Conservation (phyloP, 257 asterid genomes). For the Nicotiana paniculata region DNA sequence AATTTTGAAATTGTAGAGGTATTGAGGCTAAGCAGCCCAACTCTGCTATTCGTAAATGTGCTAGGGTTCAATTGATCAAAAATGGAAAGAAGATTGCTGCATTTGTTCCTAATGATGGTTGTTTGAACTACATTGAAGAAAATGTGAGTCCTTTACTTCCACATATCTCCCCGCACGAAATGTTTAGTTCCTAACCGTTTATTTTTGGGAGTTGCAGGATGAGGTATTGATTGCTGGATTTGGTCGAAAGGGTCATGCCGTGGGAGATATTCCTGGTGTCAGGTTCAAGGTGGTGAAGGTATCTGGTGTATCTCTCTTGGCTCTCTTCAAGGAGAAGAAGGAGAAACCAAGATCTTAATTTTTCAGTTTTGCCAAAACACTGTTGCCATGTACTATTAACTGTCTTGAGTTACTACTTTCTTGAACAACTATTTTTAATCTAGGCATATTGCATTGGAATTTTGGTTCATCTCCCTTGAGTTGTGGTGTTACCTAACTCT, state of each 20-base stretch:
- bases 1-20: slow-evolving; percentile 9
- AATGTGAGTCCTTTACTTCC: slow-evolving; percentile 8
- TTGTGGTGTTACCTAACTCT: not conserved
- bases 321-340: slow-evolving; percentile 24
- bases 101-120: slow-evolving; percentile 20
- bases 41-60: slow-evolving; percentile 23
- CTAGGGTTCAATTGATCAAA: slow-evolving; percentile 24
- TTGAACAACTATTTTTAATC: not conserved
- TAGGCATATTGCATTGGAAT: not conserved
- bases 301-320: slow-evolving; percentile 21
- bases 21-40: slow-evolving; percentile 25
- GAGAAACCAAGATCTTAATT: slow-evolving; percentile 17
- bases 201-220: not conserved
- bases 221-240: slow-evolving; percentile 17
- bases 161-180: too few relatives aligned
- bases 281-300: slow-evolving; percentile 26
- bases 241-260: slow-evolving; percentile 18
- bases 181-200: not conserved
- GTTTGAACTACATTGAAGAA: slow-evolving; percentile 24
- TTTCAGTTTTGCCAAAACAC: not conserved
- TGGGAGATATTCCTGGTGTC: slow-evolving; percentile 18
- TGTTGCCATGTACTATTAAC: not conserved
- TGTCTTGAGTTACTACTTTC: not conserved
- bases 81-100: slow-evolving; percentile 24
- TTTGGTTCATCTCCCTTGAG: not conserved